These are phyloP conservation scores for Botryotinia convoluta DNA, from an alignment of 2,329 filamentous ascomycete species.

Conservation along the genomic window DNA sequence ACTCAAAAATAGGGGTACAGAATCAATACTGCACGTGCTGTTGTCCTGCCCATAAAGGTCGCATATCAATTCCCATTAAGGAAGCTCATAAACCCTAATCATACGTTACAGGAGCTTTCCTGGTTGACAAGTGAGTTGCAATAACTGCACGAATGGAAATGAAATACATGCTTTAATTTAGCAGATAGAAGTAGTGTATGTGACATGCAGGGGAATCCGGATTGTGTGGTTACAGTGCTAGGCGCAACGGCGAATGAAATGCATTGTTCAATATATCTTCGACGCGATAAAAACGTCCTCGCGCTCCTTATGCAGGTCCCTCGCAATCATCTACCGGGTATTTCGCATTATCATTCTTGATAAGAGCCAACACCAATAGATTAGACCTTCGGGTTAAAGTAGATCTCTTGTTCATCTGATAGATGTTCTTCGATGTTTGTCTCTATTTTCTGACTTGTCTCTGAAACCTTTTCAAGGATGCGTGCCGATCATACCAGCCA, in stretches of 20 bases:
- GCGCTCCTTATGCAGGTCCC: slow-evolving; percentile 7
- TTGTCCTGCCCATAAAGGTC: background rate
- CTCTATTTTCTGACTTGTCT: slow-evolving; percentile 4
- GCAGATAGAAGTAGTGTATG: slow-evolving; percentile 11
- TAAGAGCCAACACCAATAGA: background rate
- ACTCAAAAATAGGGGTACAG: background rate
- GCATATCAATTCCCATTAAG: slow-evolving; percentile 13
- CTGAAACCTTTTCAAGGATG: background rate
- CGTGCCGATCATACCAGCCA: background rate
- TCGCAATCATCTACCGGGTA: slow-evolving; percentile 10
- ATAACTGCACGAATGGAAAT: background rate
- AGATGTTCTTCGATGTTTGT: background rate
- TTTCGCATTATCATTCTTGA: background rate
- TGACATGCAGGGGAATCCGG: slow-evolving; percentile 11
- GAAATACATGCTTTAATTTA: background rate
- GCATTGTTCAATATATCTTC: background rate
- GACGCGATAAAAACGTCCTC: background rate
- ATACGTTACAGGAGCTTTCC: background rate
- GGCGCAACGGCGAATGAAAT: slow-evolving; percentile 8
- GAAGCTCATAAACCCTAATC: slow-evolving; percentile 7
- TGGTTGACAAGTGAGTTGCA: background rate
- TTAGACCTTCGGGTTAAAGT: background rate
- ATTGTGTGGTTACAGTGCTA: background rate
- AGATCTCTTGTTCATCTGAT: background rate
- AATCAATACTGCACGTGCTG: background rate